Evolutionary conservation across 345 rosid species (phyloP).

Genomic region (Pistacia integerrima): DNA sequence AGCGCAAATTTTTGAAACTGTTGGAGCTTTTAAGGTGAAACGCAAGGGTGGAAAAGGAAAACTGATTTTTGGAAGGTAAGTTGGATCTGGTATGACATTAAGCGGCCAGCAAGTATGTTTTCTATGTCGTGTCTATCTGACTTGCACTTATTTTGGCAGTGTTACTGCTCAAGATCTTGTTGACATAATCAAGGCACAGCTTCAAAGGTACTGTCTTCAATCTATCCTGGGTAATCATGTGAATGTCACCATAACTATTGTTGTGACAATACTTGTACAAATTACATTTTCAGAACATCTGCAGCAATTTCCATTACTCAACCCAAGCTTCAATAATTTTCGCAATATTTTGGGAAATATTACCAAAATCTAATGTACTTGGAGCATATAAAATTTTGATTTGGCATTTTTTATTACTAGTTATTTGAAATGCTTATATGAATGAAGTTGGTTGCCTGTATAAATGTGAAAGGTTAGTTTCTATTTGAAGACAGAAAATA

Average conservation of each 20-base stretch:
- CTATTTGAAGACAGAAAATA: background rate
- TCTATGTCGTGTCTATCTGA: conserved; percentile 18
- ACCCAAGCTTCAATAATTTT: background rate
- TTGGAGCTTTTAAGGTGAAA: conserved; percentile 94
- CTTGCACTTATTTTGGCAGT: conserved; percentile 40
- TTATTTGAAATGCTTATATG: background rate
- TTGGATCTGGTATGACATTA: conserved; percentile 16
- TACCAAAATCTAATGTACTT: background rate
- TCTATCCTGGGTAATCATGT: background rate
- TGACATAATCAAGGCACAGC: conserved; percentile 91
- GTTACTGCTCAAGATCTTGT: conserved; percentile 95
- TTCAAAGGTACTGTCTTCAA: conserved; percentile 62
- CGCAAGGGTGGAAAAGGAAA: conserved; percentile 94
- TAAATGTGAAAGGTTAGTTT: background rate
- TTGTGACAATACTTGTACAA: background rate
- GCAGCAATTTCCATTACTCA: background rate
- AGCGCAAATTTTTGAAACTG: conserved; percentile 76
- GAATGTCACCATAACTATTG: background rate
- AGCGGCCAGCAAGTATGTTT: background rate
- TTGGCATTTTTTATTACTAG: background rate
- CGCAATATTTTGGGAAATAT: background rate
- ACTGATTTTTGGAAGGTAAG: conserved; percentile 86
- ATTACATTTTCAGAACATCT: background rate
- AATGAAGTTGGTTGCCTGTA: background rate
- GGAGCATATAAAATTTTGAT: background rate